Evolutionary conservation across 2,329 filamentous ascomycete genomes (phyloP).

Genomic region (Pseudocercospora cruenta): DNA sequence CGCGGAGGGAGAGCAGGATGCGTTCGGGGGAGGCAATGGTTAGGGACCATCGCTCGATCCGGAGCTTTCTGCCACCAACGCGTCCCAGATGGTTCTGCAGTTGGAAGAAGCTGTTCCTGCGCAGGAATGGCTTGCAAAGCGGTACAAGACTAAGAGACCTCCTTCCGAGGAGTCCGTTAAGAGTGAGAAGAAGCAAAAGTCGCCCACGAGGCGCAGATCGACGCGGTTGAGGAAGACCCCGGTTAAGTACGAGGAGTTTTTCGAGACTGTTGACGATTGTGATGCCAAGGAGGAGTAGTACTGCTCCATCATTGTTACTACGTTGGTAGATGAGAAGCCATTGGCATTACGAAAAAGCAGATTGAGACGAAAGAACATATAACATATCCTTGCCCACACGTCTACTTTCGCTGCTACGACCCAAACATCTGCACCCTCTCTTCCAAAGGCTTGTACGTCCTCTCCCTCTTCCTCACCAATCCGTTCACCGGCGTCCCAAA

Average conservation of each 20-base stretch:
- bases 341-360: neutral
- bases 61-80: conserved; percentile 5
- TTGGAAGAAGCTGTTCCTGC: conserved; percentile 5
- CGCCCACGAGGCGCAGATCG: conserved; percentile 4
- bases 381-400: neutral
- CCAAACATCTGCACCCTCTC: conserved; percentile 37
- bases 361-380: neutral
- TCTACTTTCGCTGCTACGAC: conserved; percentile 3
- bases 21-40: conserved; percentile 35
- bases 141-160: neutral
- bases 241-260: neutral
- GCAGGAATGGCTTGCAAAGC: conserved; percentile 3
- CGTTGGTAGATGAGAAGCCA: neutral
- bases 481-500: conserved; percentile 53
- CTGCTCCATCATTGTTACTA: conserved; percentile 2
- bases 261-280: neutral
- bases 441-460: conserved; percentile 38
- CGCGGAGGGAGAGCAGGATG: conserved; percentile 50
- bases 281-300: conserved; percentile 2
- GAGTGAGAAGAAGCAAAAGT: neutral
- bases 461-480: conserved; percentile 30
- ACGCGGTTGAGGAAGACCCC: neutral
- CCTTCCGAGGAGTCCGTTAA: neutral
- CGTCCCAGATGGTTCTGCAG: conserved; percentile 5
- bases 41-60: conserved; percentile 19